These are phyloP conservation scores for Citrullus colocynthis DNA, from an alignment of 306 rosid genomes.

Conservation along the genomic window DNA sequence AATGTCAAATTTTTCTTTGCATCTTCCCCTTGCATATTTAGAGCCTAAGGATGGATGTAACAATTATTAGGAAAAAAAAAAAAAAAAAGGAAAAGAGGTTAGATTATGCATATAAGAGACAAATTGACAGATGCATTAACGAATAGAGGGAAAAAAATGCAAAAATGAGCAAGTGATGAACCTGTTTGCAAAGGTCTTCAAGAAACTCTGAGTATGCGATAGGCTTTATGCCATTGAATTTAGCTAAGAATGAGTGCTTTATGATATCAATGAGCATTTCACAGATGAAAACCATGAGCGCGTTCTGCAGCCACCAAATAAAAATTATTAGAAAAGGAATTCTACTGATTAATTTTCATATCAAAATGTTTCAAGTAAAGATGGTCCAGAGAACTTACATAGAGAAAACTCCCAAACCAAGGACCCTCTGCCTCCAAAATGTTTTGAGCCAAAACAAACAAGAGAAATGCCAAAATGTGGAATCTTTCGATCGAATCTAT, in stretches of 20 bases:
- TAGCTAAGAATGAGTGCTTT: slow-evolving; percentile 92
- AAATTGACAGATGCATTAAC: background rate
- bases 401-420: slow-evolving; percentile 79
- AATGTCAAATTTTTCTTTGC: slow-evolving; percentile 75
- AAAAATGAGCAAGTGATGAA: slow-evolving; percentile 18
- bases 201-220: slow-evolving; percentile 82
- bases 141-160: background rate
- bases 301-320: slow-evolving; percentile 48
- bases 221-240: slow-evolving; percentile 86
- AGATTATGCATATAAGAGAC: background rate
- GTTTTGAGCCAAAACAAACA: slow-evolving; percentile 94
- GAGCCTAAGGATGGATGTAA: slow-evolving; percentile 32
- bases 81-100: background rate
- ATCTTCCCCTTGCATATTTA: slow-evolving; percentile 53
- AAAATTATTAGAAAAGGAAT: slow-evolving; percentile 8
- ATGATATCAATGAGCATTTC: slow-evolving; percentile 84
- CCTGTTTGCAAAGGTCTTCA: slow-evolving; percentile 96
- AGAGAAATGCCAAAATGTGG: slow-evolving; percentile 82
- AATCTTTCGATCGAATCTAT: slow-evolving; percentile 97
- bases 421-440: slow-evolving; percentile 98
- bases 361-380: background rate
- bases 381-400: slow-evolving; percentile 38
- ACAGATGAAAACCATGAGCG: slow-evolving; percentile 66
- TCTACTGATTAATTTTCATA: background rate
- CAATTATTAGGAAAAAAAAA: background rate